A percentile compares a stretch with the other conserved stretches of the same genome.
phyloP scores from a whole-genome alignment of 106 monocot genomes.

The Dendrobium huoshanense region DNA sequence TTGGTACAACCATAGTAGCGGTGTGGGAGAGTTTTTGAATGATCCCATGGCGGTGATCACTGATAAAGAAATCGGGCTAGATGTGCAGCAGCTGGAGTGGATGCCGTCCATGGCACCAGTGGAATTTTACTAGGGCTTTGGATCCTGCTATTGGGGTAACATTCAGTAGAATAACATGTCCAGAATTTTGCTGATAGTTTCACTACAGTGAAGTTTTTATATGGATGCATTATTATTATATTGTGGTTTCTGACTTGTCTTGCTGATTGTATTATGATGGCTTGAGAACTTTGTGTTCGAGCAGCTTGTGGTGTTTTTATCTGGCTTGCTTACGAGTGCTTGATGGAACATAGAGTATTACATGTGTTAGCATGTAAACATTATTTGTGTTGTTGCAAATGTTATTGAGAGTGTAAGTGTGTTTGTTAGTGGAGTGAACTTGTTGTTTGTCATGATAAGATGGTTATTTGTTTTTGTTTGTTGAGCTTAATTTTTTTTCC shows the following conservation, averaged over 20 bases:
- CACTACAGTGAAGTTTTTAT: not conserved
- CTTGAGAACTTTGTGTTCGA: not conserved
- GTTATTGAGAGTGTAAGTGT: not conserved
- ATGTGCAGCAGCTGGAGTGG: constrained; percentile 26
- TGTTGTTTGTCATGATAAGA: not conserved
- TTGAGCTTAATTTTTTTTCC: too few species aligned
- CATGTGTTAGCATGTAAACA: not conserved
- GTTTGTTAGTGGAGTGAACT: not conserved
- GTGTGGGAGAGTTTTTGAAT: constrained; percentile 25
- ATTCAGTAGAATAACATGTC: constrained; percentile 16
- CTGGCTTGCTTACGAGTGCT: not conserved
- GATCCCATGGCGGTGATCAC: constrained; percentile 32
- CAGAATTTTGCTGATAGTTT: constrained; percentile 11
- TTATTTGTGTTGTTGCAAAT: not conserved
- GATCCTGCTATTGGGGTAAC: constrained; percentile 19
- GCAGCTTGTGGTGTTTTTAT: not conserved
- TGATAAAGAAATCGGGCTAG: constrained; percentile 27
- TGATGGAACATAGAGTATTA: not conserved
- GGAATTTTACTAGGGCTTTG: constrained; percentile 34
- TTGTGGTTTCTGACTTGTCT: not conserved
- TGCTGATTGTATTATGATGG: not conserved
- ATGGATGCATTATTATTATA: constrained; percentile 3
- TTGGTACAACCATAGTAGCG: constrained; percentile 9
- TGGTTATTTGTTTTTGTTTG: not conserved
- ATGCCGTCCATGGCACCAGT: constrained; percentile 7